Evolutionary conservation across 352 stramenopile genomes (phyloP), one percentile per base, ranked within the genome.

Genomic region (Phytophthora agathidicida): DNA sequence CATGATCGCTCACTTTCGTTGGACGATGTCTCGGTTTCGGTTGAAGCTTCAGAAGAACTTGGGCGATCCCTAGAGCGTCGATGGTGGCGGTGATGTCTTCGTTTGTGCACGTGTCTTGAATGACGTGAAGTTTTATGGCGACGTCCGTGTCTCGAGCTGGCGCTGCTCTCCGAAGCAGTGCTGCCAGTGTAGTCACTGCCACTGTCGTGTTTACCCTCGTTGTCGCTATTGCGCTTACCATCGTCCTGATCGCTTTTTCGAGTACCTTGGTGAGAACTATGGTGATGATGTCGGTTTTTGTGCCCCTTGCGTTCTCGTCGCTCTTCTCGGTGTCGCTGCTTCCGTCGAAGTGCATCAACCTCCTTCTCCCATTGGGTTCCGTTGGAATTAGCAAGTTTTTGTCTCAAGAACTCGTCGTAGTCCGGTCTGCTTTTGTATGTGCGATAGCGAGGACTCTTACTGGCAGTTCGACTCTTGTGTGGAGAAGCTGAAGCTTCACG

Each of bases 361-460:
- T 71, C 56, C 23, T 60, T 63, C 19, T 67, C 33, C 62, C 62
- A 71, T 19, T 63, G 56, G 26, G 35, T 46, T 27, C 42, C 62
- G 20, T 54, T 67, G n/a, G 28, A 50, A 26, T 28, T 7, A 10
- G 10, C 27, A 14, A 39, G 26, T 28, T 70, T 58, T 23, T 56
- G 23, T 16, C 49, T 46, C 9, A 84, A 50, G 30, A 86, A 86
- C 32, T 63, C 58, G 49, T 89, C 75, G 35, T 86, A 88, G 35
- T 87, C 79, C n/a, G 44, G 22, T 35, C 39, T 68, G 23, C 52
- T 76, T 23, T 50, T 55, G 43, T 77, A 73, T 22, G 60, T 69
- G 19, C 63, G 76, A n/a, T 68, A 54, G 8, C 68, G 50, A 11
- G 61, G 68, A 42, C 52, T 71, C 19, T 59, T 66, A 22, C 43